phyloP scores from a whole-genome alignment of 176 grass and related monocot genomes.

The Saccharum spontaneum region DNA sequence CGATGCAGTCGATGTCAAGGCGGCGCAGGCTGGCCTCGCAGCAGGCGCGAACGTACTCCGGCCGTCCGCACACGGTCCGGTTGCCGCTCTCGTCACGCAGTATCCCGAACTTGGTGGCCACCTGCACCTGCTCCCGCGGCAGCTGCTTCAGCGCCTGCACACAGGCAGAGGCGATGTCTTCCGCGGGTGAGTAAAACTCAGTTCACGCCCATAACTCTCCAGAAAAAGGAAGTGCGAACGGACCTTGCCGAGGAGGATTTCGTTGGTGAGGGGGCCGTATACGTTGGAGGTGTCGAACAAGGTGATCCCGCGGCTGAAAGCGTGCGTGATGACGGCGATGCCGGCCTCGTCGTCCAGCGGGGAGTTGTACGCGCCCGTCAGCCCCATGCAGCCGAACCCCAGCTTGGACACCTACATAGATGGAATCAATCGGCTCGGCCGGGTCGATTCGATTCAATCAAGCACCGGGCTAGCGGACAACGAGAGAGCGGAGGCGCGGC shows the following conservation, averaged over 20 bases:
- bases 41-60: slow-evolving; percentile 67
- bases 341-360: slow-evolving; percentile 58
- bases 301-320: slow-evolving; percentile 70
- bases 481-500: background rate
- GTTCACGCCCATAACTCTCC: background rate
- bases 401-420: slow-evolving; percentile 69
- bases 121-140: slow-evolving; percentile 69
- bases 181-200: background rate
- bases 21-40: slow-evolving; percentile 72
- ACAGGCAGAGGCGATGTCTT: background rate
- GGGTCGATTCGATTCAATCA: background rate
- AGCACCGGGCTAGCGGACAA: background rate
- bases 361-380: slow-evolving; percentile 55
- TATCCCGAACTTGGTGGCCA: slow-evolving; percentile 83
- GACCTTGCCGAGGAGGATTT: slow-evolving; percentile 77
- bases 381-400: slow-evolving; percentile 77
- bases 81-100: background rate
- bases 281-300: slow-evolving; percentile 85
- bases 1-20: slow-evolving; percentile 62
- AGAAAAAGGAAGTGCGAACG: background rate
- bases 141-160: slow-evolving; percentile 56
- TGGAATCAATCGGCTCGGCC: background rate
- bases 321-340: slow-evolving; percentile 59
- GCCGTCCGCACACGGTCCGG: slow-evolving; percentile 38
- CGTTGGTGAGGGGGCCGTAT: slow-evolving; percentile 69